Conservation (phyloP, 768 basidiomycete species). For the Candolleomyces efflorescens region DNA sequence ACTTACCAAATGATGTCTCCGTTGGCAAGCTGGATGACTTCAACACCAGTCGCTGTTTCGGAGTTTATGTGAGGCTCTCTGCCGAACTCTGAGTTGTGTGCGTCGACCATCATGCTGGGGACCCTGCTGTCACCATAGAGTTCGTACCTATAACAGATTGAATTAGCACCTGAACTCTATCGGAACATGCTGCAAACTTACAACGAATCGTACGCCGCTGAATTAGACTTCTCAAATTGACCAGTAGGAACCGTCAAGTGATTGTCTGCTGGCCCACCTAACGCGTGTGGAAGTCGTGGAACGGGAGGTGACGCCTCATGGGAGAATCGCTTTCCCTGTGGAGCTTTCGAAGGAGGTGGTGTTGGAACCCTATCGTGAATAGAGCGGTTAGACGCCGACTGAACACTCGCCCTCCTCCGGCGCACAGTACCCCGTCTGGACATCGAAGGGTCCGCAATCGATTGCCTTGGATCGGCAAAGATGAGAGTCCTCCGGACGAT, state of each 20-base stretch:
- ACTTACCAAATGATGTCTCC: constrained; percentile 83
- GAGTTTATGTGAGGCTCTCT: constrained; percentile 27
- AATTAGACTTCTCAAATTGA: constrained; percentile 60
- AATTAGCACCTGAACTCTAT: constrained; percentile 8
- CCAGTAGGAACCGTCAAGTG: constrained; percentile 35
- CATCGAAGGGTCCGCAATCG: constrained; percentile 53
- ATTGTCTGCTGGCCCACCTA: constrained; percentile 36
- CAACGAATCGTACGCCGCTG: constrained; percentile 70
- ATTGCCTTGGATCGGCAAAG: constrained; percentile 59
- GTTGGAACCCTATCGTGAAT: constrained; percentile 81
- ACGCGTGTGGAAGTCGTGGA: constrained; percentile 55
- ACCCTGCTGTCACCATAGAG: constrained; percentile 67
- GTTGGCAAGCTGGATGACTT: constrained; percentile 81
- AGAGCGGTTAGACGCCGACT: constrained; percentile 63
- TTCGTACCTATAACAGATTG: constrained; percentile 52
- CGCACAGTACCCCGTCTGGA: constrained; percentile 55
- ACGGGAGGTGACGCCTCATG: constrained; percentile 64
- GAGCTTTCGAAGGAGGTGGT: constrained; percentile 72
- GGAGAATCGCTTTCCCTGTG: constrained; percentile 57
- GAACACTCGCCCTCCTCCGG: constrained; percentile 59
- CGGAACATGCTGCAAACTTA: constrained; percentile 29
- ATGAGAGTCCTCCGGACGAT: constrained; percentile 79
- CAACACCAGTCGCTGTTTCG: constrained; percentile 60
- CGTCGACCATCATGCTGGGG: constrained; percentile 29
- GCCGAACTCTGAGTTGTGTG: constrained; percentile 24